A percentile compares a stretch with the other conserved stretches of the same genome.
Conservation (phyloP, 345 rosid genomes). For the Jatropha curcas region DNA sequence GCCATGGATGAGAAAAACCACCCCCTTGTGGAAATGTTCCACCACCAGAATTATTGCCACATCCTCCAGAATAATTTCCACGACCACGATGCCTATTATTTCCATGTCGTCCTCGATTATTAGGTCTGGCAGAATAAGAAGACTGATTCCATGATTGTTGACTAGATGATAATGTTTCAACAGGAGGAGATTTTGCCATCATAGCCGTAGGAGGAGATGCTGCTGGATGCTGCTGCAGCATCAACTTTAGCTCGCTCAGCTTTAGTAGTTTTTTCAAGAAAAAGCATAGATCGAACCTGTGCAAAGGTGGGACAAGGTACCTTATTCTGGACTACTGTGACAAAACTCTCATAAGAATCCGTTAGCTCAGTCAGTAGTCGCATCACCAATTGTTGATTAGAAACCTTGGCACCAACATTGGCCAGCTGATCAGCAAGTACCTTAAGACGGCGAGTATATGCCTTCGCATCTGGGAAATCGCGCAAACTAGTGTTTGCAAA, state of each 20-base stretch:
- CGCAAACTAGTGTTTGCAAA: not conserved
- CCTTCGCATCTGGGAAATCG: not conserved
- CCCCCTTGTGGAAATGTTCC: no score
- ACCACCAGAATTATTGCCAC: no score
- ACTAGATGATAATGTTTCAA: no score
- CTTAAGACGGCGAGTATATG: no score
- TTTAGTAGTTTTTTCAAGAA: constrained; percentile 3
- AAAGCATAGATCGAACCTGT: constrained; percentile 2
- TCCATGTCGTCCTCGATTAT: no score
- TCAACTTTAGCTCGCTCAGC: constrained; percentile 4
- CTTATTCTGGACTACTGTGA: constrained; percentile 2
- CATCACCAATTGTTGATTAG: not conserved
- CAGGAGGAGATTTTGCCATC: constrained; percentile 1
- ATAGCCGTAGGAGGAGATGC: not conserved
- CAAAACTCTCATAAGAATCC: constrained; percentile 1
- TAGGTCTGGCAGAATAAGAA: no score
- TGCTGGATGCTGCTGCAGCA: not conserved
- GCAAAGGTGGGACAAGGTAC: not conserved
- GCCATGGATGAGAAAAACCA: no score
- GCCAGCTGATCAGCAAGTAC: no score
- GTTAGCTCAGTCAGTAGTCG: constrained; percentile 1
- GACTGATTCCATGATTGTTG: no score
- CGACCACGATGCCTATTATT: no score
- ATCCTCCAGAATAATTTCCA: no score
- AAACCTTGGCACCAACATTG: no score